Evolutionary conservation across 2,329 filamentous ascomycete species (phyloP).

Genomic region (Xylariaceae sp.): DNA sequence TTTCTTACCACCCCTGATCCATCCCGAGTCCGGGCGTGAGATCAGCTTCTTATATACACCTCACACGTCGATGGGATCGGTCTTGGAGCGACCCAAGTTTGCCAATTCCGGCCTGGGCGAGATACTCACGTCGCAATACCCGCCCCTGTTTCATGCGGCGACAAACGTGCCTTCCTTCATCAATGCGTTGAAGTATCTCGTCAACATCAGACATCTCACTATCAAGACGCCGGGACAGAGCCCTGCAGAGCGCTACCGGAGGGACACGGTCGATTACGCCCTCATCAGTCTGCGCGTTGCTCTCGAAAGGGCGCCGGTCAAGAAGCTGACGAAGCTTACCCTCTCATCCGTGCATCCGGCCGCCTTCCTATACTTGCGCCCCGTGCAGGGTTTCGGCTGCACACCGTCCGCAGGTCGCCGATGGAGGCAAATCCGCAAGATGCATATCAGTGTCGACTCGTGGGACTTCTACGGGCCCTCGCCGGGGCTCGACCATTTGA

Average conservation of each 20-base stretch:
- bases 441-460: constrained; percentile 66
- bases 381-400: constrained; percentile 67
- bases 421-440: constrained; percentile 72
- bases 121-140: constrained; percentile 79
- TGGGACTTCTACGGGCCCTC: constrained; percentile 58
- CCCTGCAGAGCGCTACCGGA: constrained; percentile 62
- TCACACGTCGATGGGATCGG: constrained; percentile 59
- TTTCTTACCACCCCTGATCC: constrained; percentile 77
- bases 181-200: constrained; percentile 61
- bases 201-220: constrained; percentile 67
- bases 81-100: constrained; percentile 66
- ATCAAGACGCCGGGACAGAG: constrained; percentile 72
- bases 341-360: constrained; percentile 69
- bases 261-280: constrained; percentile 79
- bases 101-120: constrained; percentile 74
- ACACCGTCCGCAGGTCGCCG: constrained; percentile 64
- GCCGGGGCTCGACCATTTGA: constrained; percentile 64
- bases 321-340: constrained; percentile 62
- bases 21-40: constrained; percentile 71
- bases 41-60: constrained; percentile 78
- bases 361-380: constrained; percentile 72
- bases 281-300: constrained; percentile 82
- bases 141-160: constrained; percentile 81
- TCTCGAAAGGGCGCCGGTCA: constrained; percentile 65
- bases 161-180: constrained; percentile 85